Base-by-base conservation (phyloP, 2,329 filamentous ascomycete genomes). In the Tolypocladium pustulatum region DNA sequence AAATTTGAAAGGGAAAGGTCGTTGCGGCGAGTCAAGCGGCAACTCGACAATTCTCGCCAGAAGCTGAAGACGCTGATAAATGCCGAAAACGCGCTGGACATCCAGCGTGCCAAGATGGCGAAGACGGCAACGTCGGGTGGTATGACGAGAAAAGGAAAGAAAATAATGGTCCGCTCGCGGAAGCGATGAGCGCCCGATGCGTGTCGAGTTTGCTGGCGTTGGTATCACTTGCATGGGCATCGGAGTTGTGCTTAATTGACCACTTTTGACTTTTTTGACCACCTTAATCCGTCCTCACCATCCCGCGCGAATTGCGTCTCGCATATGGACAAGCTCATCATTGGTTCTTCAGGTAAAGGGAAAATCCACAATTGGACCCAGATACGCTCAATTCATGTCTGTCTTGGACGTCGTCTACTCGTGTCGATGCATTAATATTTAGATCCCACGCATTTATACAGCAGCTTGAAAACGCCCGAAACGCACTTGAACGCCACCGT, bases 41-140 rank as follows among this genome's bases (percentile, higher is more conserved):
- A 79, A 61, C 72, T 86, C 25, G 75, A 76, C 57, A 72, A 68
- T 25, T 78, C 81, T 7, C 77, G 75, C 62, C 78, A 81, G 71
- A 81, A 84, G 69, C 73, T 85, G 61, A 76, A 76, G 66, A 74
- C 75, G 1, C 71, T 87, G 34, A 73, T 77, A n/a, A 73, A 78
- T 27, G 80, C 83, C 30, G 84, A 87, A 70, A 71, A 76, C 43
- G 73, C 79, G 64, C 74, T 87, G 32, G 83, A 84, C 61, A 60
- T 83, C 58, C 82, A 86, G 69, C 76, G 80, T 60, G 81, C 82
- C 22, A 82, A 80, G 68, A 87, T 86, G 83, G 82, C 82, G 40
- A 87, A 87, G 75, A 85, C 83, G 63, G 75, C 80, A 10, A 86
- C 83, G 2, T 78, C 80, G 7, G 82, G 81, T 41, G 82, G 82